These are phyloP conservation scores for Penicillium sp. DNA, from an alignment of 2,329 filamentous ascomycete species.

Conservation along the genomic window DNA sequence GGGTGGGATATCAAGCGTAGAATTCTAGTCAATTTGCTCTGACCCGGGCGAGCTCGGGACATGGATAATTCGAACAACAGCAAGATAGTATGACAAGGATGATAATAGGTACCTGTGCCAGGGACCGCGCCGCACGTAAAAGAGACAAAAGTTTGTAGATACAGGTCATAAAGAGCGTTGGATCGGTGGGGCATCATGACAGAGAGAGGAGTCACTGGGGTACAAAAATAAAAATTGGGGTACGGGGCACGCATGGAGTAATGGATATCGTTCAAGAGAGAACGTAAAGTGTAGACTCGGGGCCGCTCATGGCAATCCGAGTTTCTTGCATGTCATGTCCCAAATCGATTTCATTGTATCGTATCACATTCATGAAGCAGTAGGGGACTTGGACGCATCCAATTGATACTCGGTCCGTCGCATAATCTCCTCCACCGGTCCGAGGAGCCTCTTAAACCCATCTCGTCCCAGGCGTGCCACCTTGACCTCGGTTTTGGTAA, in stretches of 20 bases:
- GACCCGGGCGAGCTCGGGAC: neutral
- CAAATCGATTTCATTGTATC: constrained; percentile 16
- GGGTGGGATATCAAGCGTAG: neutral
- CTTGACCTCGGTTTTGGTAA: constrained; percentile 83
- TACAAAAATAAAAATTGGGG: neutral
- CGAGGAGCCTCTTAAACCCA: constrained; percentile 89
- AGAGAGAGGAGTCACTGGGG: neutral
- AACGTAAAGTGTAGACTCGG: neutral
- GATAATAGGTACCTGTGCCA: constrained; percentile 20
- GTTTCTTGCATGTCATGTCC: neutral
- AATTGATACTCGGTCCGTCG: constrained; percentile 58
- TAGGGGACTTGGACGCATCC: constrained; percentile 28
- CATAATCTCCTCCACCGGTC: constrained; percentile 93
- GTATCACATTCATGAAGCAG: constrained; percentile 24
- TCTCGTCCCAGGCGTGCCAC: constrained; percentile 89
- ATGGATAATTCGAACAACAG: constrained; percentile 1
- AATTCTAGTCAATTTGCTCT: constrained; percentile 20
- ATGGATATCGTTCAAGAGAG: neutral
- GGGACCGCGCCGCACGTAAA: constrained; percentile 9
- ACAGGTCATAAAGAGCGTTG: constrained; percentile 25
- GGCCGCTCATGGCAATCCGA: neutral
- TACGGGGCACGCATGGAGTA: neutral
- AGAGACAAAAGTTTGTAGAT: constrained; percentile 20
- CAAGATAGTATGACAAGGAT: constrained; percentile 21
- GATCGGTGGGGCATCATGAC: constrained; percentile 4